Evolutionary conservation across 495 filamentous ascomycete species (phyloP), one percentile per base, ranked within the genome.

Genomic region (Amniculicola lignicola): DNA sequence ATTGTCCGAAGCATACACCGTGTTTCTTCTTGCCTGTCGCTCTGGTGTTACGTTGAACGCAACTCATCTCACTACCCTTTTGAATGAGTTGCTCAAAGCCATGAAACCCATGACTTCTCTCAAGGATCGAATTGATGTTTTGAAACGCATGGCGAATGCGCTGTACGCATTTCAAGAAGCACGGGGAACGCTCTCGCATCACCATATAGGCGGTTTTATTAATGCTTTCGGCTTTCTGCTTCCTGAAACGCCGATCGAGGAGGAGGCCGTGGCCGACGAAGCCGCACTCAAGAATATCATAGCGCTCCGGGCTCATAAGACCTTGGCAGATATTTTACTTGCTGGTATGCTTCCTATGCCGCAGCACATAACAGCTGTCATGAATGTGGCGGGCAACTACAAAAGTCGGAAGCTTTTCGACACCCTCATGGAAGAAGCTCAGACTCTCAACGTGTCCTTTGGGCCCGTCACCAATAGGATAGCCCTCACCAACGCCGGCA

Each of bases 21-120:
- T 72, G 5, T 75, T 77, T 51, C 65, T 75, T 0, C 59, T 77
- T 27, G 72, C 74, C 3, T 77, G 74, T 46, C 75, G 76, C 15
- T 57, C 68, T 7, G 76, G 76, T 11, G 54, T 64, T 12, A 51
- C 62, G 0, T 62, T 69, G 15, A 69, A 59, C 14, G 45, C 56
- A 3, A 42, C 35, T 57, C n/a, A 38, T 45, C 57, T 61, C n/a
- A 57, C 56, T 14, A 54, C 15, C 19, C 37, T 56, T 7, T 23
- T 60, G 12, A n/a, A 23, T n/a, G 42, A 28, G 24, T 39, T 64
- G 1, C 21, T 15, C 2, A 23, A 37, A n/a, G 39, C 14, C 36
- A 36, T 54, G 44, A 14, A 2, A 18, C 1, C 0, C 0, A 37
- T 7, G 15, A 7, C 25, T 23, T 37, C 50, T 0, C 7, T 56